Conservation (phyloP, 116 monocot species). For the Dioscorea cayenensis region DNA sequence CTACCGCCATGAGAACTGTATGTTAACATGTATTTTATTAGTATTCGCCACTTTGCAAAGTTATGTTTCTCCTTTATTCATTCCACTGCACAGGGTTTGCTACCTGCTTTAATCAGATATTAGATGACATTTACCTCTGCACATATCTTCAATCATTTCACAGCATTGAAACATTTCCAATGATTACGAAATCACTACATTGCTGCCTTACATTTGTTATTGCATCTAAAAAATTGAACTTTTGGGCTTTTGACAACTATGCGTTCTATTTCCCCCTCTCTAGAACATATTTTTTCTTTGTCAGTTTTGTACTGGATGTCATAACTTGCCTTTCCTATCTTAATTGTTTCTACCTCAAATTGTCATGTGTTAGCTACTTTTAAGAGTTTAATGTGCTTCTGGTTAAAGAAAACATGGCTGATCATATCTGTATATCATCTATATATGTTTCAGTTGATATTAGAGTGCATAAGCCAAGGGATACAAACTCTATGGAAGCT, state of each 20-base stretch:
- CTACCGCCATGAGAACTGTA: slow-evolving; percentile 42
- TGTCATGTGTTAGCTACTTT: too few relatives aligned
- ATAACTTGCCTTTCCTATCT: too few relatives aligned
- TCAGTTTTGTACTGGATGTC: too few relatives aligned
- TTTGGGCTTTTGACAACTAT: too few relatives aligned
- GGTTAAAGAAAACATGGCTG: background rate
- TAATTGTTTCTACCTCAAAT: too few relatives aligned
- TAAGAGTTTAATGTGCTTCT: background rate
- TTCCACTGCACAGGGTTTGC: too few relatives aligned
- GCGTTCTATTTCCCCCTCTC: too few relatives aligned
- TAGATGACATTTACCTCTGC: slow-evolving; percentile 43
- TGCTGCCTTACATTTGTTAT: slow-evolving; percentile 88
- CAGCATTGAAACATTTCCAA: slow-evolving; percentile 74
- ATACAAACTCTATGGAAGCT: slow-evolving; percentile 39
- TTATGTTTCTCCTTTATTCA: too few relatives aligned
- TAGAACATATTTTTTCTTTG: too few relatives aligned
- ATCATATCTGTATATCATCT: background rate
- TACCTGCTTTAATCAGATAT: too few relatives aligned
- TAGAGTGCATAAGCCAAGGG: slow-evolving; percentile 48
- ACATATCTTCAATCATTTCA: slow-evolving; percentile 78
- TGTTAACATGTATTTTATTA: background rate
- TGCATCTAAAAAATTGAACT: slow-evolving; percentile 33
- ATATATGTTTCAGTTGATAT: slow-evolving; percentile 41
- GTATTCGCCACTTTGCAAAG: too few relatives aligned
- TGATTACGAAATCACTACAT: slow-evolving; percentile 89